phyloP scores from a whole-genome alignment of 192 early-diverging fungal species.

The Backusella liffmaniae region DNA sequence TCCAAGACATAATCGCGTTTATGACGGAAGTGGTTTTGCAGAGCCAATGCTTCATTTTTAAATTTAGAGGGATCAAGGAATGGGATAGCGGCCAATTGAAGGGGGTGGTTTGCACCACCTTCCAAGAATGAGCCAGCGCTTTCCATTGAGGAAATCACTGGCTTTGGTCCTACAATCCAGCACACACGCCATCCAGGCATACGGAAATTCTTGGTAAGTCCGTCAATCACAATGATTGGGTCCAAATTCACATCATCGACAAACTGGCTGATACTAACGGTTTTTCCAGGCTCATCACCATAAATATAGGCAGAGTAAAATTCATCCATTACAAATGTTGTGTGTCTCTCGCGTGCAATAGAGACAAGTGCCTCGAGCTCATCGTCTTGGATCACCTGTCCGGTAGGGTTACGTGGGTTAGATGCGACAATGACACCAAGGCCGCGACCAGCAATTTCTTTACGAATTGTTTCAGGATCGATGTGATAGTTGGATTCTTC shows the following conservation, averaged over 20 bases:
- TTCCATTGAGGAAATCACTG: slow-evolving; percentile 48
- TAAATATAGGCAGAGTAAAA: slow-evolving; percentile 60
- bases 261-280: slow-evolving; percentile 42
- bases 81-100: slow-evolving; percentile 52
- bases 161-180: slow-evolving; percentile 55
- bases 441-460: slow-evolving; percentile 47
- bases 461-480: slow-evolving; percentile 38
- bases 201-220: slow-evolving; percentile 51
- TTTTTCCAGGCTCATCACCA: slow-evolving; percentile 36
- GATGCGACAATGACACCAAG: slow-evolving; percentile 47
- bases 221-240: slow-evolving; percentile 47
- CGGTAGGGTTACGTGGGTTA: slow-evolving; percentile 56
- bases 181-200: slow-evolving; percentile 59
- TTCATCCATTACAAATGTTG: slow-evolving; percentile 53
- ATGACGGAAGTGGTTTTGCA: slow-evolving; percentile 47
- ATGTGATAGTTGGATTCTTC: slow-evolving; percentile 46
- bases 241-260: slow-evolving; percentile 53
- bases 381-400: slow-evolving; percentile 46
- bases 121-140: slow-evolving; percentile 51
- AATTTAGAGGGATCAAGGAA: slow-evolving; percentile 42
- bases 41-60: slow-evolving; percentile 36
- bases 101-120: slow-evolving; percentile 54
- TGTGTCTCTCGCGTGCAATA: slow-evolving; percentile 40
- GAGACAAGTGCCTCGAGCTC: slow-evolving; percentile 39
- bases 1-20: slow-evolving; percentile 52